Conservation (phyloP, 129 eudicot genomes). For the Flaveria trinervia region DNA sequence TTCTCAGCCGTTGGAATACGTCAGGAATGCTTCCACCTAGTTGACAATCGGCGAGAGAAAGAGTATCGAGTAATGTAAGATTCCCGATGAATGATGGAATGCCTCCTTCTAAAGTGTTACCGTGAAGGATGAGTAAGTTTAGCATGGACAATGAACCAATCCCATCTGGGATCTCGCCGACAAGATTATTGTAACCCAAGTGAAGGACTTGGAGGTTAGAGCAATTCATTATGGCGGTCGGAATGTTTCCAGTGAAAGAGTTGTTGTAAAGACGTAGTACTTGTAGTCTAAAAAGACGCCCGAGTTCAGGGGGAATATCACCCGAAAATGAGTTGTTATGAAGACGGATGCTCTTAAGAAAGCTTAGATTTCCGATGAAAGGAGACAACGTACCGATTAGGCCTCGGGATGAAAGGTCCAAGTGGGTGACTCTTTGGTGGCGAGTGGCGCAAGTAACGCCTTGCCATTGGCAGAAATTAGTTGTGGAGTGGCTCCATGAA, state of each 20-base stretch:
- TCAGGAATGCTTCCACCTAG: conserved; percentile 27
- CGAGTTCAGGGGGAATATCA: background rate
- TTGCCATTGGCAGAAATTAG: background rate
- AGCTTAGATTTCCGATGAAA: background rate
- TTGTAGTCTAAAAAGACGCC: background rate
- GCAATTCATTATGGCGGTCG: background rate
- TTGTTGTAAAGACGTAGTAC: background rate
- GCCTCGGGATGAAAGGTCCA: background rate
- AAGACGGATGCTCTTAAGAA: background rate
- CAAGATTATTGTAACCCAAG: background rate
- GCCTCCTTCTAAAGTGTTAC: background rate
- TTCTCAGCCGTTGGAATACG: background rate
- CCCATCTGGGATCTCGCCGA: background rate
- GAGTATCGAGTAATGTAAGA: background rate
- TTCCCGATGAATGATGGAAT: background rate
- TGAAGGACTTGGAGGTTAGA: background rate
- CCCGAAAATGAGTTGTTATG: background rate
- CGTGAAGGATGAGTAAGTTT: background rate
- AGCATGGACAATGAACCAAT: conserved; percentile 20
- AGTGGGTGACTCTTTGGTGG: background rate
- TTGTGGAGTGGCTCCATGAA: background rate
- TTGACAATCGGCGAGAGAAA: background rate
- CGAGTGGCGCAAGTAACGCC: background rate
- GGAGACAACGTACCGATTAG: background rate
- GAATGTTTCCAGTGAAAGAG: background rate